A percentile compares a stretch with the other conserved stretches of the same genome.
Evolutionary conservation across 2,329 filamentous ascomycete species (phyloP).

Genomic region (Microdochium nivale): DNA sequence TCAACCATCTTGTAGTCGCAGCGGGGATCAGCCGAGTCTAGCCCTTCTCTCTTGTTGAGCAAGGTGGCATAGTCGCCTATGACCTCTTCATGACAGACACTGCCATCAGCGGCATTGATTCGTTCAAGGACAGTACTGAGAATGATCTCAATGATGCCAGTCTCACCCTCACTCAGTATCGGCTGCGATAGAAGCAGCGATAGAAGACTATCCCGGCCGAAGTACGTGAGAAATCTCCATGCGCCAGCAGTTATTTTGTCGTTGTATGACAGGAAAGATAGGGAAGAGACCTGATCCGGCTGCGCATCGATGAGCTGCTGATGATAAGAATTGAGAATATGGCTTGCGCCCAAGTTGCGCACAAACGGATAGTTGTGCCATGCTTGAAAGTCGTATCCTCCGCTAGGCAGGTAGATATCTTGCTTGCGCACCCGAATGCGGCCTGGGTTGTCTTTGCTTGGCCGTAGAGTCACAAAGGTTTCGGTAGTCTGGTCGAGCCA

Average conservation of each 20-base stretch:
- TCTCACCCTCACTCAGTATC: constrained; percentile 45
- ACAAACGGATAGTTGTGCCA: constrained; percentile 56
- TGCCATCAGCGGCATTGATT: constrained; percentile 50
- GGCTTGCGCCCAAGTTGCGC: constrained; percentile 36
- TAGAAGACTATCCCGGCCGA: constrained; percentile 58
- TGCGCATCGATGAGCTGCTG: constrained; percentile 34
- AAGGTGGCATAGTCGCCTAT: constrained; percentile 58
- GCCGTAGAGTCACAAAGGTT: constrained; percentile 39
- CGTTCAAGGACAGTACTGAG: constrained; percentile 52
- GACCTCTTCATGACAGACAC: constrained; percentile 56
- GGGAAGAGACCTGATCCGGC: constrained; percentile 37
- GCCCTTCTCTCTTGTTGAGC: constrained; percentile 43
- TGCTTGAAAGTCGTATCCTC: constrained; percentile 48
- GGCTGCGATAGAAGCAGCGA: constrained; percentile 47
- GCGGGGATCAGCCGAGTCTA: constrained; percentile 39
- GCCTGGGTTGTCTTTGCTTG: constrained; percentile 11
- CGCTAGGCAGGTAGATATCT: constrained; percentile 26
- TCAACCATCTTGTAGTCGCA: constrained; percentile 57
- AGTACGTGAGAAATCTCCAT: constrained; percentile 60
- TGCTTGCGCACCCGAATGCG: background rate
- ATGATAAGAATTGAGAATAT: constrained; percentile 41
- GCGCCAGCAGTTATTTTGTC: constrained; percentile 55
- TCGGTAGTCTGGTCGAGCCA: constrained; percentile 58
- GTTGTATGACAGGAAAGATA: constrained; percentile 56
- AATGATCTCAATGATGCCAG: constrained; percentile 50